These are phyloP conservation scores for Ophiostoma pallidulum DNA, from an alignment of 2,329 filamentous ascomycete genomes.

Conservation along the genomic window DNA sequence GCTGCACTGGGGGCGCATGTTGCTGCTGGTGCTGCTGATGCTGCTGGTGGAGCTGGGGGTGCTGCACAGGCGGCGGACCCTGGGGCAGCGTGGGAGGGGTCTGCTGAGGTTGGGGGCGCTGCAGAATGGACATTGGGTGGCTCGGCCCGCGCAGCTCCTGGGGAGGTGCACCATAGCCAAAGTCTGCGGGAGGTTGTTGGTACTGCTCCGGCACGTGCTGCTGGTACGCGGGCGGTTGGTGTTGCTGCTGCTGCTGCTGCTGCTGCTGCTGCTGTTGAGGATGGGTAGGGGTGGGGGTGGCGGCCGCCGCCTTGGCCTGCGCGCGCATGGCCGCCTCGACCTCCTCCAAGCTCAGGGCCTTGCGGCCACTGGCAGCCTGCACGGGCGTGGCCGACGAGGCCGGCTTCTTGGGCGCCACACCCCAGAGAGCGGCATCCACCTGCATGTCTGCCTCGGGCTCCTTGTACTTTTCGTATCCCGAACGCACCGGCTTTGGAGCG, in stretches of 20 bases:
- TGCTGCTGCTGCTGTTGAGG: too few species aligned
- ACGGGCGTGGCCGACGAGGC: constrained; percentile 17
- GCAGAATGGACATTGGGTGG: constrained; percentile 46
- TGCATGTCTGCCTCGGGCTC: constrained; percentile 83
- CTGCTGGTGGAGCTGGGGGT: constrained; percentile 19
- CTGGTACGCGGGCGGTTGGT: constrained; percentile 17
- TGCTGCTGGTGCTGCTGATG: constrained; percentile 19
- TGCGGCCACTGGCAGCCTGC: constrained; percentile 39
- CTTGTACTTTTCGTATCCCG: constrained; percentile 87
- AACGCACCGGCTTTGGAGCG: constrained; percentile 53
- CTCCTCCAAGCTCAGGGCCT: constrained; percentile 93
- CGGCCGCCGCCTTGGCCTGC: constrained; percentile 47
- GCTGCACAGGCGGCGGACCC: constrained; percentile 16
- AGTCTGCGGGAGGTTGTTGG: constrained; percentile 18
- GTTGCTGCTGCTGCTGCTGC: constrained; percentile 23
- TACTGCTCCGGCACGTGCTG: constrained; percentile 20
- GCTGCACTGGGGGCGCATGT: constrained; percentile 37
- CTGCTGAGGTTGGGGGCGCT: constrained; percentile 40
- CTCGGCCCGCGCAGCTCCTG: constrained; percentile 15
- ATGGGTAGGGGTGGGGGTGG: constrained; percentile 3
- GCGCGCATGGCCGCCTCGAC: constrained; percentile 87
- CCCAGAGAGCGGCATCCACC: constrained; percentile 90
- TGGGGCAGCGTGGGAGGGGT: constrained; percentile 26
- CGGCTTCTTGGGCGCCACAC: constrained; percentile 56
- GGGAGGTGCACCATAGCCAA: constrained; percentile 9